These are phyloP conservation scores for Ensete ventricosum DNA, from an alignment of 176 grass and related monocot species.

Conservation along the genomic window DNA sequence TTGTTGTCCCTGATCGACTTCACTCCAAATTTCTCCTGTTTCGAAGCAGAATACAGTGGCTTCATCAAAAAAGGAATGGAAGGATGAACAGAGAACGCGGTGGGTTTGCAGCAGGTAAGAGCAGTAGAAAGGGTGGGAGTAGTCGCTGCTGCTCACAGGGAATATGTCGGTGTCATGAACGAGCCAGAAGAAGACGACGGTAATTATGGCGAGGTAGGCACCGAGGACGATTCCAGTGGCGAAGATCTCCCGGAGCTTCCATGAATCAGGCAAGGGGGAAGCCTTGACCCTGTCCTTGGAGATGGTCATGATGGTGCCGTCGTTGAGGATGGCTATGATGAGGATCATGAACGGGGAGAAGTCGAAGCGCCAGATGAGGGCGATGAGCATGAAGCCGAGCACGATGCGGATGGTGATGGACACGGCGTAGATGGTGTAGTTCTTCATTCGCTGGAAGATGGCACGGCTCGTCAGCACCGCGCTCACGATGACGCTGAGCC, in stretches of 20 bases:
- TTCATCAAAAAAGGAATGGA: constrained; percentile 13
- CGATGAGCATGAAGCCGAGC: constrained; percentile 78
- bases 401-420: constrained; percentile 98
- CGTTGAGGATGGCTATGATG: constrained; percentile 91
- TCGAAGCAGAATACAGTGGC: neutral
- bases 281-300: constrained; percentile 98
- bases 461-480: constrained; percentile 81
- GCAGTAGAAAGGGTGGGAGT: neutral
- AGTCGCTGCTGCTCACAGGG: constrained; percentile 20
- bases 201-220: constrained; percentile 79
- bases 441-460: constrained; percentile 99
- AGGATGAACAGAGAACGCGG: neutral
- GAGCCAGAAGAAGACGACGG: constrained; percentile 87
- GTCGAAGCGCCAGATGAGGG: constrained; percentile 92
- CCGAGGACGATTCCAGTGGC: constrained; percentile 84
- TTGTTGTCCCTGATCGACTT: constrained; percentile 23
- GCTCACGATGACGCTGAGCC: constrained; percentile 94
- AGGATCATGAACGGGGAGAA: constrained; percentile 99
- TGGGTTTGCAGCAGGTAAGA: neutral
- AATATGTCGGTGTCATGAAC: constrained; percentile 76
- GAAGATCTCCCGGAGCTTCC: constrained; percentile 98
- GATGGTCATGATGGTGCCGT: constrained; percentile 99
- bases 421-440: constrained; percentile 99
- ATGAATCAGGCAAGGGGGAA: constrained; percentile 80
- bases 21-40: constrained; percentile 32